phyloP scores from a whole-genome alignment of 2,329 filamentous ascomycete genomes.

The Onygenales sp. region DNA sequence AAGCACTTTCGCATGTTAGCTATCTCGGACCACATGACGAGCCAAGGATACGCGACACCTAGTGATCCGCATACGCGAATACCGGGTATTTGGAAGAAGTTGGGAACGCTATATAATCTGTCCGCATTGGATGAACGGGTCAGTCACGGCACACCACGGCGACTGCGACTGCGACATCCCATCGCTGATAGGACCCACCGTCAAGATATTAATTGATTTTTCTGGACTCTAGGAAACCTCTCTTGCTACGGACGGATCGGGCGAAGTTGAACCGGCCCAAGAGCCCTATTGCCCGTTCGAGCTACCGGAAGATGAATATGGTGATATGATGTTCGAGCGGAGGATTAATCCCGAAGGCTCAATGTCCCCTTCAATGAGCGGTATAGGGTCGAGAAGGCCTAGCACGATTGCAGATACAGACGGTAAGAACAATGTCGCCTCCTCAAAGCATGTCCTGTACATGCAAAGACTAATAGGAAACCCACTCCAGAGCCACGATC shows the following conservation, averaged over 20 bases:
- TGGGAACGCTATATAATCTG: conserved; percentile 75
- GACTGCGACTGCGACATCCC: neutral
- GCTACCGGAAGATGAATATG: conserved; percentile 45
- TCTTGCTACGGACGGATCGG: conserved; percentile 46
- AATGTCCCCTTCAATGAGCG: conserved; percentile 30
- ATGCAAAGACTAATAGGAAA: neutral
- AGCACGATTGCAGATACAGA: conserved; percentile 41
- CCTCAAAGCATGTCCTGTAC: neutral
- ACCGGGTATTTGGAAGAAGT: conserved; percentile 83
- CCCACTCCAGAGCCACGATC: conserved; percentile 29
- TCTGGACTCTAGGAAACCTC: conserved; percentile 40
- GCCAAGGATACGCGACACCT: conserved; percentile 64
- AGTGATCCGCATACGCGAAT: conserved; percentile 70
- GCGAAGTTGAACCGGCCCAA: conserved; percentile 40
- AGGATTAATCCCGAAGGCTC: conserved; percentile 35
- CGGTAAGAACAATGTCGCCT: conserved; percentile 23
- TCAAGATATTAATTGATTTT: neutral
- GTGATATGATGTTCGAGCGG: conserved; percentile 40
- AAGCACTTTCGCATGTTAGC: conserved; percentile 89
- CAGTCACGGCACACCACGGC: conserved; percentile 31
- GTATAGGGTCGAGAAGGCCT: conserved; percentile 28
- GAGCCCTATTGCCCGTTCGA: conserved; percentile 59
- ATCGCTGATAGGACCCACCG: neutral
- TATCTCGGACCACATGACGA: conserved; percentile 69
- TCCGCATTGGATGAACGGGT: conserved; percentile 78